Conservation (phyloP, 2,329 filamentous ascomycete genomes). For the Talaromyces atroroseus region DNA sequence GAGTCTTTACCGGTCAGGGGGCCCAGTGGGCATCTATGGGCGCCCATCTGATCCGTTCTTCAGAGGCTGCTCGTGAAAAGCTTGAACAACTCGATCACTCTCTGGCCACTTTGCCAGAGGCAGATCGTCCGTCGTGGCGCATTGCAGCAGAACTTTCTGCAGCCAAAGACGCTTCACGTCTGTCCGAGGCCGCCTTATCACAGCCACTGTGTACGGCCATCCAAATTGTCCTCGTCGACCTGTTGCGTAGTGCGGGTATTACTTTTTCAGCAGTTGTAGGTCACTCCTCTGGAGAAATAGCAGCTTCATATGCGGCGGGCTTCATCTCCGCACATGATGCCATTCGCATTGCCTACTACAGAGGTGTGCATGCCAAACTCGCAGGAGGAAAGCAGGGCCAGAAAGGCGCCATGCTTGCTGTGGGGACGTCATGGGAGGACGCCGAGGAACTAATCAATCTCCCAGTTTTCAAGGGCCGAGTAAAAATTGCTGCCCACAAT, state of each 20-base stretch:
- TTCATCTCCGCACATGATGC: constrained; percentile 32
- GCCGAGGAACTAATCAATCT: constrained; percentile 15
- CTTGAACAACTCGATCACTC: constrained; percentile 5
- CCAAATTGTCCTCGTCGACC: constrained; percentile 17
- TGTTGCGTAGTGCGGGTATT: constrained; percentile 24
- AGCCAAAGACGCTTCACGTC: constrained; percentile 12
- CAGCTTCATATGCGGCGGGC: constrained; percentile 43
- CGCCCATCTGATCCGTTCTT: background rate
- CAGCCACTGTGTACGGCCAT: constrained; percentile 20
- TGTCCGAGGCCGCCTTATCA: too few species aligned
- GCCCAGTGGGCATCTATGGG: constrained; percentile 30
- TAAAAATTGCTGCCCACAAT: constrained; percentile 31
- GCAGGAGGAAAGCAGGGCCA: constrained; percentile 10
- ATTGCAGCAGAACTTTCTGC: background rate
- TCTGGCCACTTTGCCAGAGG: constrained; percentile 15
- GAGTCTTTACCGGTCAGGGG: constrained; percentile 29
- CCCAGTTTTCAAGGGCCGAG: constrained; percentile 7
- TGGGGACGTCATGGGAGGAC: constrained; percentile 21
- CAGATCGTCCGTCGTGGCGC: background rate
- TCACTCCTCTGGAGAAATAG: constrained; percentile 46
- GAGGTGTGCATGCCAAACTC: constrained; percentile 22
- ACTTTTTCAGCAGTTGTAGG: constrained; percentile 34
- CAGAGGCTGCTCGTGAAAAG: background rate
- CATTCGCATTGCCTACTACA: constrained; percentile 36
- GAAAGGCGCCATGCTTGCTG: constrained; percentile 29